Conservation (phyloP, 352 stramenopile species). For the Phytophthora pseudosyringae region DNA sequence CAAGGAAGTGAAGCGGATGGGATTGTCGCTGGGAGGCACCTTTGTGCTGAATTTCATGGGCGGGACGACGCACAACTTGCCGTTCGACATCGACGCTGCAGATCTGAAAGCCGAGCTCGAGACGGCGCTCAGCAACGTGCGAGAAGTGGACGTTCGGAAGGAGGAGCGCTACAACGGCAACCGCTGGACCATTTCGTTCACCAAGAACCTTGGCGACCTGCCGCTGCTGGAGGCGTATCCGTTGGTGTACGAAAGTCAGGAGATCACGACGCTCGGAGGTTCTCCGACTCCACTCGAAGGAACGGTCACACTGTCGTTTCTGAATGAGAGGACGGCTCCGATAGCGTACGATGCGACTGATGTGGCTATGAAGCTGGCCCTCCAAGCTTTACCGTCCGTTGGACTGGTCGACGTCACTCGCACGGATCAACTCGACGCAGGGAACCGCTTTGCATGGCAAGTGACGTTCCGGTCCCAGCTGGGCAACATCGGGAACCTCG, state of each 20-base stretch:
- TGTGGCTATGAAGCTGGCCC: slow-evolving; percentile 83
- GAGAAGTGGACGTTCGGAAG: slow-evolving; percentile 74
- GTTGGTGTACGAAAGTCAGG: slow-evolving; percentile 94
- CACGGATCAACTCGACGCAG: slow-evolving; percentile 63
- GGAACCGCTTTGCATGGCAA: slow-evolving; percentile 91
- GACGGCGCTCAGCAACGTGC: slow-evolving; percentile 49
- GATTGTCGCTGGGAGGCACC: slow-evolving; percentile 87
- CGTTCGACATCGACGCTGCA: slow-evolving; percentile 89
- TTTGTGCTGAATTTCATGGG: slow-evolving; percentile 94
- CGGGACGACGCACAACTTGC: slow-evolving; percentile 91
- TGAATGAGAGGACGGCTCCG: slow-evolving; percentile 66
- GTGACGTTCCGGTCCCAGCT: slow-evolving; percentile 94
- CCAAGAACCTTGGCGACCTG: slow-evolving; percentile 94
- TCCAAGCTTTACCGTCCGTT: slow-evolving; percentile 91
- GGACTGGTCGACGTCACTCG: slow-evolving; percentile 91
- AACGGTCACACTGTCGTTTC: slow-evolving; percentile 89
- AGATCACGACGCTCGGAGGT: slow-evolving; percentile 91
- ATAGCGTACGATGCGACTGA: slow-evolving; percentile 91
- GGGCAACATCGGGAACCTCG: slow-evolving; percentile 79
- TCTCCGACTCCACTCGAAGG: slow-evolving; percentile 93
- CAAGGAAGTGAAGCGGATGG: slow-evolving; percentile 77
- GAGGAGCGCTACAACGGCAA: slow-evolving; percentile 85
- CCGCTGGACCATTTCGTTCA: slow-evolving; percentile 96
- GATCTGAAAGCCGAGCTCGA: slow-evolving; percentile 91
- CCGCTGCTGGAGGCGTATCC: slow-evolving; percentile 87